Percentiles rank a stretch among this genome's conserved stretches.
Conservation (phyloP, 768 basidiomycete species). For the Paxillus involutus region DNA sequence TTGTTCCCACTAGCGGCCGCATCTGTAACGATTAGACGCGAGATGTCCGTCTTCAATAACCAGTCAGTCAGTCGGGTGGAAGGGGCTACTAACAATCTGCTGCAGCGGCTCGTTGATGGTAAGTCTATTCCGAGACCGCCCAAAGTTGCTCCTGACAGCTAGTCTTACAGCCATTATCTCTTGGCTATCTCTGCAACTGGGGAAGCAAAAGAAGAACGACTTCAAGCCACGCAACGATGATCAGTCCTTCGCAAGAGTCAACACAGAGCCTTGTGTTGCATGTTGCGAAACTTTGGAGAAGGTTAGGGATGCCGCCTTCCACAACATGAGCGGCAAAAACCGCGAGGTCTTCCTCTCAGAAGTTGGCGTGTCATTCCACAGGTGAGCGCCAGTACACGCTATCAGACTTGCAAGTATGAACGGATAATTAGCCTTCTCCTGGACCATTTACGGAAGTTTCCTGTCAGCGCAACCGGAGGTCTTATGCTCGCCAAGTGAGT, state of each 20-base stretch:
- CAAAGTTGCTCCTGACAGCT: background rate
- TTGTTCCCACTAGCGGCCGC: conserved; percentile 83
- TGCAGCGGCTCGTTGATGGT: conserved; percentile 86
- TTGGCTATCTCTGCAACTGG: conserved; percentile 75
- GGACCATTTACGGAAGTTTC: conserved; percentile 95
- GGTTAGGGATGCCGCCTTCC: conserved; percentile 72
- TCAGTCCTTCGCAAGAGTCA: conserved; percentile 88
- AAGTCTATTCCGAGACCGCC: conserved; percentile 23
- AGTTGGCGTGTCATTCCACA: conserved; percentile 92
- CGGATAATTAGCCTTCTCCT: conserved; percentile 65
- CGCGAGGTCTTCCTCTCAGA: conserved; percentile 90
- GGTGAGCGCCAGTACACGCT: conserved; percentile 39
- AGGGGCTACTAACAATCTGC: conserved; percentile 72
- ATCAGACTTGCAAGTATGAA: conserved; percentile 10
- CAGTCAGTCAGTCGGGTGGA: conserved; percentile 85
- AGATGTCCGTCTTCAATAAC: conserved; percentile 92
- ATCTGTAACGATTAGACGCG: conserved; percentile 84
- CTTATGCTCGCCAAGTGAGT: conserved; percentile 96
- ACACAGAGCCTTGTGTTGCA: conserved; percentile 87
- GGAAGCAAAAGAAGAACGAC: conserved; percentile 93
- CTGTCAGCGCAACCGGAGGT: conserved; percentile 94
- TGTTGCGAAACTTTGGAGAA: conserved; percentile 86
- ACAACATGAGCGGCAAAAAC: conserved; percentile 89
- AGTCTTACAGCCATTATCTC: conserved; percentile 56
- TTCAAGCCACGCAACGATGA: conserved; percentile 98